Conservation (phyloP, 371 early-diverging fungal genomes). For the Circinella umbellata region DNA sequence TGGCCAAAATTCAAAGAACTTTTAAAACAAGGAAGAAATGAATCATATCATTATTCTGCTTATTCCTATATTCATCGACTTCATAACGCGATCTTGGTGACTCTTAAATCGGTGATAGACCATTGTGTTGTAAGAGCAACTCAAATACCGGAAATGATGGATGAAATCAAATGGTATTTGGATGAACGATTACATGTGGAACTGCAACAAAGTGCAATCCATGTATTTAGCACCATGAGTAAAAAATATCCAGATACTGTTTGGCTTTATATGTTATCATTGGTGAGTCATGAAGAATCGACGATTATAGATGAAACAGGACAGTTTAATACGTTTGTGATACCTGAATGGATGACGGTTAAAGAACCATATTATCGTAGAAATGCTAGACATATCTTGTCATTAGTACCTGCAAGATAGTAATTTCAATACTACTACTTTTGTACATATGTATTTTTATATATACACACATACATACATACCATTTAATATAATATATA, state of each 20-base stretch:
- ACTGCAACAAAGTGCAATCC: slow-evolving; percentile 28
- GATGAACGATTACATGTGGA: slow-evolving; percentile 32
- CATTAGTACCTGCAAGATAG: slow-evolving; percentile 3
- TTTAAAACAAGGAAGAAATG: slow-evolving; percentile 22
- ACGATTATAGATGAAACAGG: slow-evolving; percentile 4
- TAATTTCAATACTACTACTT: not conserved
- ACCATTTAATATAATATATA: too few relatives aligned
- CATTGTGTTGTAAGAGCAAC: slow-evolving; percentile 33
- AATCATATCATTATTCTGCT: slow-evolving; percentile 30
- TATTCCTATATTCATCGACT: slow-evolving; percentile 43
- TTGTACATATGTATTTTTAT: too few relatives aligned
- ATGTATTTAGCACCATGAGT: slow-evolving; percentile 27
- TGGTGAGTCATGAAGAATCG: slow-evolving; percentile 20
- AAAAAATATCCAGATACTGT: slow-evolving; percentile 44
- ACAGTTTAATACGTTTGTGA: slow-evolving; percentile 20
- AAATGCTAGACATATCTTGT: slow-evolving; percentile 10
- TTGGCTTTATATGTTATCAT: slow-evolving; percentile 37
- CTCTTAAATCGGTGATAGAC: slow-evolving; percentile 27
- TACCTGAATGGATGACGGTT: slow-evolving; percentile 36
- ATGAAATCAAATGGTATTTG: slow-evolving; percentile 32
- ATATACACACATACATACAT: too few relatives aligned
- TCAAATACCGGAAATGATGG: slow-evolving; percentile 31
- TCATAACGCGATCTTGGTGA: slow-evolving; percentile 34
- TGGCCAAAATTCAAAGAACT: slow-evolving; percentile 50
- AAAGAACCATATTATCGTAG: slow-evolving; percentile 5